Evolutionary conservation across 257 asterid genomes (phyloP).

Genomic region (Ligustrum vulgare): DNA sequence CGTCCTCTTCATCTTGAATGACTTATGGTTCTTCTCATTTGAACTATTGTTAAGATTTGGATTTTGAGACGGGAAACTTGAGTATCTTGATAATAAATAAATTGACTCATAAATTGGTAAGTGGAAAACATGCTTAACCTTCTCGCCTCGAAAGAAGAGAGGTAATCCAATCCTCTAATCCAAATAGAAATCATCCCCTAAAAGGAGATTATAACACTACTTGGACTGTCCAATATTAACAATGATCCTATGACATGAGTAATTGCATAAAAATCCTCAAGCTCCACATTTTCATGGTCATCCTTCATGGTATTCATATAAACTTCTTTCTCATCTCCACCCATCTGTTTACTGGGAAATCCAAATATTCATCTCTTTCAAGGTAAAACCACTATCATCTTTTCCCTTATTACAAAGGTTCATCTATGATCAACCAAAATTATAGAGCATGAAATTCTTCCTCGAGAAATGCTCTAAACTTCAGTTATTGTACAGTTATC

Average conservation of each 20-base stretch:
- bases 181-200: not conserved
- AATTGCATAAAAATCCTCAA: not conserved
- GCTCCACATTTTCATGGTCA: not conserved
- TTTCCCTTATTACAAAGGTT: not conserved
- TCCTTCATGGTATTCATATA: not conserved
- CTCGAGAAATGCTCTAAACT: not conserved
- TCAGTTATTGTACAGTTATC: too few relatives aligned
- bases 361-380: not conserved
- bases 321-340: not conserved
- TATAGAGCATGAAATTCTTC: not conserved
- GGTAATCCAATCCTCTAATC: not conserved
- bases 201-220: not conserved
- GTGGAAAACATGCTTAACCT: not conserved
- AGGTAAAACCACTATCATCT: not conserved
- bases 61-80: too few relatives aligned
- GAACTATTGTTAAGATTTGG: too few relatives aligned
- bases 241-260: too few relatives aligned
- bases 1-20: too few relatives aligned
- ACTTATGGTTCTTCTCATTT: too few relatives aligned
- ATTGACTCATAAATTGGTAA: not conserved
- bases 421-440: not conserved
- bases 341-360: not conserved
- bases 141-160: not conserved
- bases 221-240: not conserved
- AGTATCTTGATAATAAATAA: too few relatives aligned